phyloP scores from a whole-genome alignment of 2,329 filamentous ascomycete genomes.

The Alternaria dauci region DNA sequence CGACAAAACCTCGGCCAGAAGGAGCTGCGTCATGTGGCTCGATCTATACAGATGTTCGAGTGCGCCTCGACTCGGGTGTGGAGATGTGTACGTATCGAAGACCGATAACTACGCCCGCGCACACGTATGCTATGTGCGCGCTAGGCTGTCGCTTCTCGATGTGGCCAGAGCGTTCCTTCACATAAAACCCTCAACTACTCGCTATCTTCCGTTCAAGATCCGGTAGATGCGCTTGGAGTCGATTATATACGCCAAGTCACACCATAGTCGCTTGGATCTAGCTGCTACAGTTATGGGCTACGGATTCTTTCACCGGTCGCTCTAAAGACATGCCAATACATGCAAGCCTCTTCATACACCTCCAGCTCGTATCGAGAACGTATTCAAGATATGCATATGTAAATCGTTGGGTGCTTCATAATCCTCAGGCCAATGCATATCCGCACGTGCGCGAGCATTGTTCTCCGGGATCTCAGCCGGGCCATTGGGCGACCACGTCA shows the following conservation, averaged over 20 bases:
- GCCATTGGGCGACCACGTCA: background rate
- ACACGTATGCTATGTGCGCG: constrained; percentile 2
- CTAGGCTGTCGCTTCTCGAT: background rate
- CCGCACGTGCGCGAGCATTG: background rate
- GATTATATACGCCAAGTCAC: background rate
- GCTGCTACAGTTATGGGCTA: background rate
- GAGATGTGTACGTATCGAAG: background rate
- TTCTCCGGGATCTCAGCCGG: background rate
- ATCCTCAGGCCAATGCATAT: background rate
- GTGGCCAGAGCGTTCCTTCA: background rate
- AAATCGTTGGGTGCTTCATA: background rate
- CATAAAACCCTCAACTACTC: background rate
- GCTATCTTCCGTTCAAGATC: constrained; percentile 1
- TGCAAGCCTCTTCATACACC: constrained; percentile 3
- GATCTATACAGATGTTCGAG: background rate
- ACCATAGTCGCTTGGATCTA: background rate
- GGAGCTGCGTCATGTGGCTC: constrained; percentile 1
- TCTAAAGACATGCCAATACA: background rate
- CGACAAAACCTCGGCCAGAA: background rate
- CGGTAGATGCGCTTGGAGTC: background rate
- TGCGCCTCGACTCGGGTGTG: background rate
- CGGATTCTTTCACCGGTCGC: background rate
- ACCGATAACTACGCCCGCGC: background rate
- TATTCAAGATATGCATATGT: background rate
- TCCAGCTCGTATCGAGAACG: background rate